A percentile compares a stretch with the other conserved stretches of the same genome.
Conservation (phyloP, 23 red algal genomes). For the Chondrus crispus region DNA sequence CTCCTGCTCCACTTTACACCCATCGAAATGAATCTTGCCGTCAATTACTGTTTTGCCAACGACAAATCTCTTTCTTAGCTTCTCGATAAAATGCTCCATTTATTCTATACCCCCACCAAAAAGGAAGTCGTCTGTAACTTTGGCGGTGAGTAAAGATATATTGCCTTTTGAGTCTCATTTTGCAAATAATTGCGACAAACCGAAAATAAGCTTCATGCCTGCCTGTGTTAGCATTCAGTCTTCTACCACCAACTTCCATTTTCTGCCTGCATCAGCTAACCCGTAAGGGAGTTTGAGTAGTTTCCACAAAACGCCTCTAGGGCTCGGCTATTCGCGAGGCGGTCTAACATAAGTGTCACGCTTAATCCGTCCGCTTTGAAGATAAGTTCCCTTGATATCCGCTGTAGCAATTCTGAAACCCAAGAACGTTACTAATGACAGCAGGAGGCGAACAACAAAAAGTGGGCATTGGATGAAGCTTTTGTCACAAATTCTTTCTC, state of each 20-base stretch:
- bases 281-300: neutral
- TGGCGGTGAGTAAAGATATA: neutral
- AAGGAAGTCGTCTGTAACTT: neutral
- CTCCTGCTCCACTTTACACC: neutral
- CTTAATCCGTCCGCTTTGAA: neutral
- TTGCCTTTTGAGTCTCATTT: neutral
- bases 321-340: neutral
- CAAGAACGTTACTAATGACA: neutral
- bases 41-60: neutral
- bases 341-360: neutral
- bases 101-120: neutral
- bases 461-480: neutral
- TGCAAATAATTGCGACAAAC: neutral
- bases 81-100: neutral
- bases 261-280: neutral
- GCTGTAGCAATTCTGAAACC: neutral
- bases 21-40: neutral
- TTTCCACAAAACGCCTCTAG: neutral
- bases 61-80: neutral
- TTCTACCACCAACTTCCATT: neutral
- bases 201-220: neutral
- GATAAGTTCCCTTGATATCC: neutral
- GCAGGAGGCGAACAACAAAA: neutral
- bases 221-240: neutral
- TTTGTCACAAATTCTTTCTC: neutral